These are phyloP conservation scores for Piper longum DNA, from an alignment of 164 flowering plant genomes.

Conservation along the genomic window DNA sequence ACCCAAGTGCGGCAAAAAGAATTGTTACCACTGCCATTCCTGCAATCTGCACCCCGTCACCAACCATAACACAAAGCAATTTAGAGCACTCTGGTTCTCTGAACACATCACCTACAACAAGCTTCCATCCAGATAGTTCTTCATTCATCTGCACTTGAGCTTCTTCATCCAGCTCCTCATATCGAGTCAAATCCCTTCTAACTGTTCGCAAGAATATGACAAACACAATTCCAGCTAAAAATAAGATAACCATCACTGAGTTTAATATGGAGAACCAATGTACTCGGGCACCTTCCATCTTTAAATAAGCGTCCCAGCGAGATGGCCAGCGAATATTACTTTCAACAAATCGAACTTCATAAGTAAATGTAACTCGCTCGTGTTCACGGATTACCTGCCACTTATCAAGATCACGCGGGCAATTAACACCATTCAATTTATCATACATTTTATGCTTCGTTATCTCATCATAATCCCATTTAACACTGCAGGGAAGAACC, in stretches of 20 bases:
- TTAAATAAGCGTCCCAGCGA: constrained; percentile 52
- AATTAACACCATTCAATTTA: background rate
- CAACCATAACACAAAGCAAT: constrained; percentile 26
- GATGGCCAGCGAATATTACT: constrained; percentile 41
- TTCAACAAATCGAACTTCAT: constrained; percentile 38
- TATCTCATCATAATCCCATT: background rate
- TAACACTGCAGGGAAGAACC: constrained; percentile 13
- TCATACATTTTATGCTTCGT: constrained; percentile 18
- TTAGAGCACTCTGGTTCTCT: constrained; percentile 23
- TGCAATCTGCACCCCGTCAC: constrained; percentile 29
- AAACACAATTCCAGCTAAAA: constrained; percentile 45
- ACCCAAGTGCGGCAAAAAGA: constrained; percentile 31
- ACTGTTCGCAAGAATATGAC: constrained; percentile 36
- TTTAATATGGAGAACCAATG: constrained; percentile 10
- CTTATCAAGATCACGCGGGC: constrained; percentile 3
- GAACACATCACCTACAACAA: constrained; percentile 6
- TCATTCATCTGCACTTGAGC: constrained; percentile 25
- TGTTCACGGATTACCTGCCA: constrained; percentile 11
- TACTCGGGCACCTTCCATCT: constrained; percentile 45
- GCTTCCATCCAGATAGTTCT: too few species aligned
- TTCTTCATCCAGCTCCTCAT: constrained; percentile 51
- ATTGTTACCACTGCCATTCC: constrained; percentile 7
- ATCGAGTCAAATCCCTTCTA: constrained; percentile 1
- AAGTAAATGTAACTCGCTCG: constrained; percentile 25
- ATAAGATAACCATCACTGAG: constrained; percentile 40